Evolutionary conservation across 441 rosid species (phyloP), one percentile per base, ranked within the genome.

Genomic region (Biscutella laevigata): DNA sequence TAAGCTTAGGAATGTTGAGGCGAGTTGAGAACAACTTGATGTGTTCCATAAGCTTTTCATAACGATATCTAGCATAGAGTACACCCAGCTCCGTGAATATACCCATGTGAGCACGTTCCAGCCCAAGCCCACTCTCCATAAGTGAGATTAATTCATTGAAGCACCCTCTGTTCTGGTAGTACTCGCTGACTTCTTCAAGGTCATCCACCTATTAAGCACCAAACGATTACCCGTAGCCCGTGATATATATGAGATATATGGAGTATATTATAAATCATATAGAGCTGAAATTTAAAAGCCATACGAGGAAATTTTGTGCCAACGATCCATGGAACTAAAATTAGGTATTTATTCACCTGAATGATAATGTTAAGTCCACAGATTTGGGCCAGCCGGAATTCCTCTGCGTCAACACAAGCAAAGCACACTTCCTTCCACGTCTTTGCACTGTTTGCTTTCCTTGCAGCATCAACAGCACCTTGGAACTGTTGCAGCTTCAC

Each of bases 391-490:
- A 94, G 69, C 41, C 96, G 94, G 81, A 90, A 94, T 66, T 94
- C 99, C 78, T 94, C 99, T 14, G 95, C 98, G 69, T 94, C 99
- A 58, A 94, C 94, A 76, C 99, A 94, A 39, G 98, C 96, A 87
- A 94, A 94, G 80, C 99, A 94, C 44, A 94, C 96, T 77, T 85
- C 96, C 74, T 90, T 94, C 99, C 99, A 94, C 34, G 99, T 94
- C 77, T 90, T 94, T 7, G 96, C 87, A 60, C 99, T 94, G 81
- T 94, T 94, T 39, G 98, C 99, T 72, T 94, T 94, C 41, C 99
- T 76, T 55, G 99, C 98, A 37, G 99, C 99, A 65, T 90, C 99
- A 65, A 90, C 97, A 55, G 98, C 98, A 62, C 95, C 85, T 73
- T 94, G 99, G 77, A 87, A 94, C 70, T 94, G 99, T 56, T 82